These are phyloP conservation scores for Mucor sp. DNA, from an alignment of 371 early-diverging fungal species.

Conservation along the genomic window DNA sequence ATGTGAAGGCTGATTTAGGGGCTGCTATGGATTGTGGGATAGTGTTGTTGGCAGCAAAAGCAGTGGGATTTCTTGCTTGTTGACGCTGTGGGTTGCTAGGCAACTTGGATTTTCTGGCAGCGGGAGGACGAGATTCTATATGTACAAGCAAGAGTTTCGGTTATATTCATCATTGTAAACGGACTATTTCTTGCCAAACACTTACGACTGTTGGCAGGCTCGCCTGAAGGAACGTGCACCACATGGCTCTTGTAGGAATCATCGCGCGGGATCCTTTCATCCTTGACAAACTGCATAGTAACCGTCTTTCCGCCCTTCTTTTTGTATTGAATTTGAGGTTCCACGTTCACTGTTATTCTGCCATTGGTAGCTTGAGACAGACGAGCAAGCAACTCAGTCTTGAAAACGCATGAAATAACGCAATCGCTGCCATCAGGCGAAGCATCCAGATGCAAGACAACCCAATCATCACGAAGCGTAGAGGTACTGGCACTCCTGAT, in stretches of 20 bases:
- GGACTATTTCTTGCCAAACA: neutral
- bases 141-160: neutral
- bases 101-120: constrained; percentile 56
- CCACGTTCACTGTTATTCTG: constrained; percentile 52
- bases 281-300: constrained; percentile 78
- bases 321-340: constrained; percentile 61
- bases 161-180: neutral
- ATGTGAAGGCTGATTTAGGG: neutral
- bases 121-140: constrained; percentile 63
- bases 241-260: constrained; percentile 79
- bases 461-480: constrained; percentile 79
- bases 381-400: constrained; percentile 82
- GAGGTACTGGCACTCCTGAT: constrained; percentile 62
- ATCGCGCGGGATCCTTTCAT: constrained; percentile 58
- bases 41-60: constrained; percentile 11
- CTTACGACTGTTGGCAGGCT: constrained; percentile 64
- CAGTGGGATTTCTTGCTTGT: constrained; percentile 51
- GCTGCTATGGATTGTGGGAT: constrained; percentile 17
- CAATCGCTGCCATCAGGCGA: constrained; percentile 57
- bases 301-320: constrained; percentile 80
- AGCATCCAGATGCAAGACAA: constrained; percentile 66
- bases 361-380: constrained; percentile 55
- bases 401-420: constrained; percentile 56
- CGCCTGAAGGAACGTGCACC: constrained; percentile 71
- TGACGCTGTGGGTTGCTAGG: constrained; percentile 21